Evolutionary conservation across 2,329 filamentous ascomycete genomes (phyloP), one percentile per base, ranked within the genome.

Genomic region (Diaporthe caulivora): DNA sequence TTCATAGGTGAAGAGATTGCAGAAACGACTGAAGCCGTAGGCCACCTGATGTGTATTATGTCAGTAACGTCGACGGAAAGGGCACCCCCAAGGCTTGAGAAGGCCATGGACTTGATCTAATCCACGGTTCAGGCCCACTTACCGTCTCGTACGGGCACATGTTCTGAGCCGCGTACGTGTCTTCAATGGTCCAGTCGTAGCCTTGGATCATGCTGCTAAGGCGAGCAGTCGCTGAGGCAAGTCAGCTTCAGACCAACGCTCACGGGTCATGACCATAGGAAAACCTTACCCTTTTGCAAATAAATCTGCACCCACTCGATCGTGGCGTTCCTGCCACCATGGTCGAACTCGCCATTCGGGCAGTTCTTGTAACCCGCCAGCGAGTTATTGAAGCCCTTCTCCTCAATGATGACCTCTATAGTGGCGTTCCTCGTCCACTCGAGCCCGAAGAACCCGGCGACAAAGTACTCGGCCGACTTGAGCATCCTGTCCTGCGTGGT

Each of bases 401-500:
- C 83, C 78, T 95, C 93, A 53, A 94, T 93, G 15, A 93, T 91
- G 18, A 93, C 86, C 77, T 94, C 90, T n/a, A 94, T 87, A 0
- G 91, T 94, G 9, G 88, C 92, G 78, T 94, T 93, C 40, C 91
- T 87, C 1, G 90, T 87, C 93, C 93, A 95, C 60, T 92, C 89
- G 0, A 94, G 86, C 0, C 93, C 93, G 79, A 95, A 95, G 84
- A 95, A 95, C 0, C 93, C 93, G 8, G 93, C 92, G 79, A 95
- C 83, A 82, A 94, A 95, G 81, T 95, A 93, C 81, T 95, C 93
- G 3, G 93, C 93, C 51, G 89, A 92, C 80, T 95, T 92, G 29
- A 93, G 84, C 93, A 95, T 95, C 31, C 93, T 90, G 79, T 94
- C 91, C 80, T 95, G 92, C 1, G 93, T 94, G 70, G 93, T 94